Percentiles rank a stretch among this genome's conserved stretches.
phyloP scores from a whole-genome alignment of 176 grass and related monocot species.

The Lolium perenne region DNA sequence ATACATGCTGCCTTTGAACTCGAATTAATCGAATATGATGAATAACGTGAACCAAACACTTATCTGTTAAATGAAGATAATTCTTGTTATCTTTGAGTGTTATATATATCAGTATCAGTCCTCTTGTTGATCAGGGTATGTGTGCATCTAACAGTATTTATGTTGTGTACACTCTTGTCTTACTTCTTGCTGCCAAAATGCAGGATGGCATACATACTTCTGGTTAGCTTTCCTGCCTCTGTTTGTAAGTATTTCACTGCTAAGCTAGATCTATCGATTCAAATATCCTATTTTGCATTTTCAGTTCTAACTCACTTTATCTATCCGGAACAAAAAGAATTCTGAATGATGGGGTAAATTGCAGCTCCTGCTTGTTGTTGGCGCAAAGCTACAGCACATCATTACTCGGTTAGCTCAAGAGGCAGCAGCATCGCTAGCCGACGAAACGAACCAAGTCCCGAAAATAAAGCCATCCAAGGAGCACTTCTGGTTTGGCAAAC shows the following conservation, averaged over 20 bases:
- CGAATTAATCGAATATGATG: slow-evolving; percentile 10
- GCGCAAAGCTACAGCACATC: slow-evolving; percentile 86
- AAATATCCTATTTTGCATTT: not conserved
- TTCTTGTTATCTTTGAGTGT: not conserved
- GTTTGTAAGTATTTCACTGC: slow-evolving; percentile 70
- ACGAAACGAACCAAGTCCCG: not conserved
- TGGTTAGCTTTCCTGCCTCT: slow-evolving; percentile 96
- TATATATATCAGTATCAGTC: not conserved
- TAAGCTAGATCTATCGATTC: not conserved
- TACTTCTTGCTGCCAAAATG: slow-evolving; percentile 51
- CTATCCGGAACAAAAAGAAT: not conserved
- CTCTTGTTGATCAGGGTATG: slow-evolving; percentile 13
- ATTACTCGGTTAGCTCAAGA: slow-evolving; percentile 82
- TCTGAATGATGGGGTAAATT: slow-evolving; percentile 42
- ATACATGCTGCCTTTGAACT: slow-evolving; percentile 19
- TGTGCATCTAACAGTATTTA: too few relatives aligned
- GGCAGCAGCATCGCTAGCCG: slow-evolving; percentile 27
- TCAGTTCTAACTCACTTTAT: slow-evolving; percentile 1
- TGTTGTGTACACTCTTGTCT: too few relatives aligned
- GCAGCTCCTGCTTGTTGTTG: slow-evolving; percentile 84
- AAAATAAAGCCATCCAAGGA: slow-evolving; percentile 69
- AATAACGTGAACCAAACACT: not conserved
- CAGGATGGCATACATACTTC: slow-evolving; percentile 98
- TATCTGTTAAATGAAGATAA: slow-evolving; percentile 11
- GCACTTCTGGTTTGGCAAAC: slow-evolving; percentile 80